phyloP scores from a whole-genome alignment of 495 filamentous ascomycete genomes.

The Platismatia glauca region DNA sequence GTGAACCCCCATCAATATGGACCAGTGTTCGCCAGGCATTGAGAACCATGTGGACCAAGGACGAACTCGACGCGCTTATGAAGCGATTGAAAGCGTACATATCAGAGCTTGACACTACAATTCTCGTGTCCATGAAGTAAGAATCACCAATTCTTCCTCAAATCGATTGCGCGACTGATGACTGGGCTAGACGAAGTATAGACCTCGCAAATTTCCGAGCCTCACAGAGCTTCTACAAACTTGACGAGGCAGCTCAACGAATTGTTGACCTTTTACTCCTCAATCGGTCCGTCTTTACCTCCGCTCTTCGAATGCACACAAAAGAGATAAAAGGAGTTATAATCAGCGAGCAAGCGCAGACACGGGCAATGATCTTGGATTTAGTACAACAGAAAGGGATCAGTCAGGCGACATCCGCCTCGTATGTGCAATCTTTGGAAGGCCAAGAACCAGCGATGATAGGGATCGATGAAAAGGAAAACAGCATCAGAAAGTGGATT shows the following conservation, averaged over 20 bases:
- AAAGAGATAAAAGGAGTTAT: neutral
- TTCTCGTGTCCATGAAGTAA: constrained; percentile 22
- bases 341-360: neutral
- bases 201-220: neutral
- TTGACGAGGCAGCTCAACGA: neutral
- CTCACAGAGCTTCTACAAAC: neutral
- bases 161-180: neutral
- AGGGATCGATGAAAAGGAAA: neutral
- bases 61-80: constrained; percentile 18
- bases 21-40: constrained; percentile 13
- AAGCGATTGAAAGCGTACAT: constrained; percentile 17
- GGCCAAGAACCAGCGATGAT: neutral
- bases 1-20: neutral
- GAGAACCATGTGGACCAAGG: constrained; percentile 17
- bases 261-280: neutral
- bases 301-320: neutral
- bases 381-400: neutral
- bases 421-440: neutral
- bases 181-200: neutral
- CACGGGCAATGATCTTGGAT: neutral
- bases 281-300: neutral
- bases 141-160: neutral
- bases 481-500: neutral
- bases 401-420: neutral
- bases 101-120: constrained; percentile 13